Evolutionary conservation across 2,329 filamentous ascomycete species (phyloP).

Genomic region (Drechslerella stenobrocha): DNA sequence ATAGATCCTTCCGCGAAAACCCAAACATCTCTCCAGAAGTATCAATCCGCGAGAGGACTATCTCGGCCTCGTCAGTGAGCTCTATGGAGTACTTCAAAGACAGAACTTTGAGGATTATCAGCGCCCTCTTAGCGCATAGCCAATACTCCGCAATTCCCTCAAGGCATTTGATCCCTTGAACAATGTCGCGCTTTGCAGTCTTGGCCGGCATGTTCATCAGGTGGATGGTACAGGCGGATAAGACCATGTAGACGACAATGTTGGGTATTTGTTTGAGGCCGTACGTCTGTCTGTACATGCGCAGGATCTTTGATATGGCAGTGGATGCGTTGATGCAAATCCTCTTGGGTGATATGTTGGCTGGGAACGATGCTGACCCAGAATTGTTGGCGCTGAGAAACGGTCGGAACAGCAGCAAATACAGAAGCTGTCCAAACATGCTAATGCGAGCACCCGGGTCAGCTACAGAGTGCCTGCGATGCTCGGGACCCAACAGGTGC

Average conservation of each 20-base stretch:
- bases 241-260: constrained; percentile 91
- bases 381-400: constrained; percentile 77
- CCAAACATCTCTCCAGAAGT: constrained; percentile 53
- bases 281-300: constrained; percentile 89
- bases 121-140: constrained; percentile 81
- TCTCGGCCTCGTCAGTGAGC: constrained; percentile 77
- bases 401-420: constrained; percentile 92
- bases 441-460: constrained; percentile 58
- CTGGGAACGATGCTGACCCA: constrained; percentile 78
- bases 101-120: constrained; percentile 81
- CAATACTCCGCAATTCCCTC: constrained; percentile 96
- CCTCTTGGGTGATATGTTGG: constrained; percentile 85
- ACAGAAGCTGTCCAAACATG: constrained; percentile 96
- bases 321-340: constrained; percentile 88
- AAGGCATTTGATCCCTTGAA: constrained; percentile 84
- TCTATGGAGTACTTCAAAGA: constrained; percentile 88
- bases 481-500: not conserved
- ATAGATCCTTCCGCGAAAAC: constrained; percentile 46
- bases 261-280: constrained; percentile 93
- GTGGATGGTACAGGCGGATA: constrained; percentile 93
- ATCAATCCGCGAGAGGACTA: constrained; percentile 76
- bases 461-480: not conserved
- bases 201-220: constrained; percentile 91
- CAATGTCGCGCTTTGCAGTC: constrained; percentile 83
- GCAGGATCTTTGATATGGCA: constrained; percentile 88